phyloP scores from a whole-genome alignment of 306 rosid species.

The Castanea sativa region DNA sequence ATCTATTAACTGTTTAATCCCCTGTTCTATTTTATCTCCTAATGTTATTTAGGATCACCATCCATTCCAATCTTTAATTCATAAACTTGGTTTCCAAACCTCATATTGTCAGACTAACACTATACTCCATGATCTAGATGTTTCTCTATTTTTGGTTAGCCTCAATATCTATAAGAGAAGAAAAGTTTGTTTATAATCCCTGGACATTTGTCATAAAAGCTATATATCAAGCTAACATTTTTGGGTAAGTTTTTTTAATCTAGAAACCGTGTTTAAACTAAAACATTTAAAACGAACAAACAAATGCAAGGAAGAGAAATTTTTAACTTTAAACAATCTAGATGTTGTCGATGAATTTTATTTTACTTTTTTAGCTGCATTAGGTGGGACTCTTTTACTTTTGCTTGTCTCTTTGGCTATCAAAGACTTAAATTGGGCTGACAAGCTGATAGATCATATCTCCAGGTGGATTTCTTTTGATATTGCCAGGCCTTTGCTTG shows the following conservation, averaged over 20 bases:
- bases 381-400: slow-evolving; percentile 12
- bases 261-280: neutral
- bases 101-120: neutral
- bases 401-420: neutral
- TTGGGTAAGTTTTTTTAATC: neutral
- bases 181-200: neutral
- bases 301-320: neutral
- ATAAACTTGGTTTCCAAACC: slow-evolving; percentile 1
- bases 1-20: slow-evolving; percentile 3
- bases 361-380: neutral
- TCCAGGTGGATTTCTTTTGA: slow-evolving; percentile 89
- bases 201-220: neutral
- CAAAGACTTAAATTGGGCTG: slow-evolving; percentile 21
- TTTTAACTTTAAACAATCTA: neutral
- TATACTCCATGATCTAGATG: neutral
- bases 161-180: neutral
- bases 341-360: neutral
- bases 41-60: neutral
- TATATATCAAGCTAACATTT: neutral
- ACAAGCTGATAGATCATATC: slow-evolving; percentile 20
- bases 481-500: slow-evolving; percentile 72
- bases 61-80: slow-evolving; percentile 3
- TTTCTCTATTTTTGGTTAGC: no score
- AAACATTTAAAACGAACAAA: neutral
- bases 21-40: neutral